A percentile compares a stretch with the other conserved stretches of the same genome.
phyloP scores from a whole-genome alignment of 441 rosid genomes.

The Aquilaria agallochum region DNA sequence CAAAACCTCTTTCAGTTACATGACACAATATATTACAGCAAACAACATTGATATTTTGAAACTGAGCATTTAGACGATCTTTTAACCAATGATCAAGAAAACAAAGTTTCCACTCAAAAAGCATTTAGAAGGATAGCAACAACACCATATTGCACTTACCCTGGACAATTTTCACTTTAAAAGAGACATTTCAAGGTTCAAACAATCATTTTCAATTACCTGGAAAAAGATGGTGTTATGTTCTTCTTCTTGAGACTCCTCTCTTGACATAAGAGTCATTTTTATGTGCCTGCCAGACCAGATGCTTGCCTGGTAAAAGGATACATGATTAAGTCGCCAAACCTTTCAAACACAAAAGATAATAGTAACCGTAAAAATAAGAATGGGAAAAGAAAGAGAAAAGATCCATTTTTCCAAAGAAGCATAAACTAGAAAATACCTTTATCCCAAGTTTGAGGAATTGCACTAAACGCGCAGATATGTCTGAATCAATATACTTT shows the following conservation, averaged over 20 bases:
- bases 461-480: conserved; percentile 31
- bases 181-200: conserved; percentile 5
- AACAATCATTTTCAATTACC: conserved; percentile 29
- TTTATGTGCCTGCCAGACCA: conserved; percentile 92
- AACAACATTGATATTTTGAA: background rate
- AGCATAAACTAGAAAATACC: conserved; percentile 30
- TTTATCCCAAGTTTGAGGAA: conserved; percentile 58
- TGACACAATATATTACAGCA: background rate
- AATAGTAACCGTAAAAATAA: background rate
- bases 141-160: background rate
- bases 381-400: background rate
- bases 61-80: background rate
- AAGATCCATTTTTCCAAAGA: too few relatives aligned
- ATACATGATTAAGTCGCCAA: conserved; percentile 11
- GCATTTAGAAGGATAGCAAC: background rate
- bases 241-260: conserved; percentile 88
- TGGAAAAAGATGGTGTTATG: conserved; percentile 62
- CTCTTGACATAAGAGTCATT: conserved; percentile 77
- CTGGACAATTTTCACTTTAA: background rate
- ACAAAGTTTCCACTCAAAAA: background rate
- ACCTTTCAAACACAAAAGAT: background rate
- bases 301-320: conserved; percentile 50
- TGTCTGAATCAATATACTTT: conserved; percentile 45
- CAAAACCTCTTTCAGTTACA: conserved; percentile 14
- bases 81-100: background rate